Percentiles rank a stretch among this genome's conserved stretches.
Conservation (phyloP, 2,329 filamentous ascomycete species). For the Colletotrichum coccodes region DNA sequence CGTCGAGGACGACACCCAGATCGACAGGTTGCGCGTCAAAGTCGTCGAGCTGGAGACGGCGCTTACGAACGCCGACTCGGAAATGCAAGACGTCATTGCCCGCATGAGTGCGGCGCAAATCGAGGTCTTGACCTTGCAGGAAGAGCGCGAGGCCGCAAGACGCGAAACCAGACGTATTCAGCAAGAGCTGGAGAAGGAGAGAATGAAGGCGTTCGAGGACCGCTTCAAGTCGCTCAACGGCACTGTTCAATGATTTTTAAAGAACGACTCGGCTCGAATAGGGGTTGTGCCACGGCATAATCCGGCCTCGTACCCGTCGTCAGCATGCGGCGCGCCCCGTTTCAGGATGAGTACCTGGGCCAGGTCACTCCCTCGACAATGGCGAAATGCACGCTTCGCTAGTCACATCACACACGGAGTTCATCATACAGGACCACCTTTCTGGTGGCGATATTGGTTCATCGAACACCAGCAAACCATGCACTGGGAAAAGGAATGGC, state of each 20-base stretch:
- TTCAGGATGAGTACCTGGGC: slow-evolving; percentile 27
- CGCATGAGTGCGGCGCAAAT: slow-evolving; percentile 86
- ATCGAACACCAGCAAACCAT: slow-evolving; percentile 5
- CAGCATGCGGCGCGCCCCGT: slow-evolving; percentile 24
- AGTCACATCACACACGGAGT: background rate
- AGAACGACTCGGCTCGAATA: background rate
- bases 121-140: slow-evolving; percentile 83
- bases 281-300: slow-evolving; percentile 29
- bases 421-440: background rate
- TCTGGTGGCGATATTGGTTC: background rate
- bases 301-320: slow-evolving; percentile 13
- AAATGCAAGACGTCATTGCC: slow-evolving; percentile 85
- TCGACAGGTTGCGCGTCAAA: slow-evolving; percentile 79
- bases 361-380: slow-evolving; percentile 18
- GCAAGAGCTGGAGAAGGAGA: slow-evolving; percentile 71
- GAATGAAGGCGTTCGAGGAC: slow-evolving; percentile 60
- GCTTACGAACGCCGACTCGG: slow-evolving; percentile 65
- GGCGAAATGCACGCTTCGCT: background rate
- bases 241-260: slow-evolving; percentile 30
- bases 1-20: slow-evolving; percentile 78
- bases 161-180: slow-evolving; percentile 77
- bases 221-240: slow-evolving; percentile 47
- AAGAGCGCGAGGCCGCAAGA: slow-evolving; percentile 78
- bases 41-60: slow-evolving; percentile 89
- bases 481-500: slow-evolving; percentile 23